Evolutionary conservation across 495 filamentous ascomycete genomes (phyloP).

Genomic region (Neurospora discreta): DNA sequence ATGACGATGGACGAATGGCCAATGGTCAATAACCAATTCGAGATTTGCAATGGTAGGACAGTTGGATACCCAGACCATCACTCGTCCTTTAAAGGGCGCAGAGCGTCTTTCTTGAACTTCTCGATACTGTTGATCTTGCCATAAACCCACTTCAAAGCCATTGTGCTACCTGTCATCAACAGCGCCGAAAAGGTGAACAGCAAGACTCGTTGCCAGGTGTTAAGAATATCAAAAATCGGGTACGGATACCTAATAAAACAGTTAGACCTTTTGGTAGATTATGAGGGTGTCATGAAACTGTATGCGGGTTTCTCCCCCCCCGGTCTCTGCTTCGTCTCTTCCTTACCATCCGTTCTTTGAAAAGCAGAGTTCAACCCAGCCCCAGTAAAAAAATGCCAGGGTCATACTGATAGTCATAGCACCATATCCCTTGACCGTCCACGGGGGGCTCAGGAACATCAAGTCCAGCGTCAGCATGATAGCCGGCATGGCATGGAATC

Average conservation of each 20-base stretch:
- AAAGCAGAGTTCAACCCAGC: conserved; percentile 78
- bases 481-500: conserved; percentile 70
- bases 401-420: conserved; percentile 49
- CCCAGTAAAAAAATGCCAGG: conserved; percentile 72
- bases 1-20: neutral
- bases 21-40: neutral
- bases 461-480: conserved; percentile 61
- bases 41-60: neutral
- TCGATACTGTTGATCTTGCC: conserved; percentile 56
- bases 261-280: conserved; percentile 5
- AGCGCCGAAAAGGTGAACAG: conserved; percentile 61
- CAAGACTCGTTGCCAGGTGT: conserved; percentile 46
- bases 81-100: conserved; percentile 13
- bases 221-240: conserved; percentile 61
- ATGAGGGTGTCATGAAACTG: conserved; percentile 1
- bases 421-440: conserved; percentile 53
- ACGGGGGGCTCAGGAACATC: conserved; percentile 69
- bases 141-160: conserved; percentile 56
- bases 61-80: neutral
- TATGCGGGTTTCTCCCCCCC: neutral
- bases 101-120: conserved; percentile 22
- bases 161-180: conserved; percentile 60
- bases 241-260: conserved; percentile 61
- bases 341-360: conserved; percentile 60
- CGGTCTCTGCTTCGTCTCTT: neutral